Base-by-base conservation (phyloP, 2,329 filamentous ascomycete species). In the Penicillium sp. region DNA sequence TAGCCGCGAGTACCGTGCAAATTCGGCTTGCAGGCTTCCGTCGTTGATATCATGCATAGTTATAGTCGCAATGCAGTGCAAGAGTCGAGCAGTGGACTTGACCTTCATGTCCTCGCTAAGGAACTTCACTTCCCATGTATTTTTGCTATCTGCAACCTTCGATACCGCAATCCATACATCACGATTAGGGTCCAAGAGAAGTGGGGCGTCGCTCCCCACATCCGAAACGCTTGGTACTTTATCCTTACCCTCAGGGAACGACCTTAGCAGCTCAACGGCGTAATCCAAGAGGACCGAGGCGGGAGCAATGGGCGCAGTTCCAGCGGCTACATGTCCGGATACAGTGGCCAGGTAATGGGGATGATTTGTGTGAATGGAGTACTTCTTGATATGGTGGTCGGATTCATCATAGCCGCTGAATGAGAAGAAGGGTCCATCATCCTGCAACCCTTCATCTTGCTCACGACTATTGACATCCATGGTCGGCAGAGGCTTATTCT, bases 271-370 rank as follows among this genome's bases (percentile, higher is more conserved):
- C 46, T 67, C 66, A 9, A 69, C 49, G 8, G 60, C 66, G 17
- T 60, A 64, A 31, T 69, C 66, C 1, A 69, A 56, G 21, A 65
- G 62, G 13, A 56, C 35, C 2, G 64, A 68, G 29, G 65, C 66
- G 5, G 63, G 68, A 2, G 62, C 67, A 19, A 65, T 61, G 6
- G 62, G 67, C 5, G 67, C 62, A 0, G 66, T 67, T 11, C 58
- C 59, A 2, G 61, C 64, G 3, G 63, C 64, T 2, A 67, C 21
- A 51, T 70, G 68, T 2, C 66, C 66, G 0, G 54, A 55, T 5
- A 70, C 58, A 7, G 64, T 56, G 13, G 57, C 61, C 5, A 61
- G 26, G 29, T 67, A 68, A 4, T 48, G 21, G 3, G 56, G 63
- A 21, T 66, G 64, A 3, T 59, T 5, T 1, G 64, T 69, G 35